A percentile compares a stretch with the other conserved stretches of the same genome.
Evolutionary conservation across 129 eudicot species (phyloP).

Genomic region (Arctium lappa): DNA sequence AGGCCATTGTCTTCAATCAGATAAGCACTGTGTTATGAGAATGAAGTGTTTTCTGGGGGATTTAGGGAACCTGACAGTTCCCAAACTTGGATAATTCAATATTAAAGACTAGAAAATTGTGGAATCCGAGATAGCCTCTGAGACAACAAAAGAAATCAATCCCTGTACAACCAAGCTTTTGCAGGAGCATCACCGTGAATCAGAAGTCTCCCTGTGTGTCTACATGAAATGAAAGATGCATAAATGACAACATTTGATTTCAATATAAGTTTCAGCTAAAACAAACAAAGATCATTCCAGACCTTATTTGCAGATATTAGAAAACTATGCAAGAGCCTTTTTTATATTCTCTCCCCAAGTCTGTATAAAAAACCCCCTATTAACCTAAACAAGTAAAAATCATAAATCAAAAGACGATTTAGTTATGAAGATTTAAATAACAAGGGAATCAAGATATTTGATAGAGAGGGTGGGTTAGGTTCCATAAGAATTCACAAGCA

Average conservation of each 20-base stretch:
- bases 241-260: neutral
- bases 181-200: slow-evolving; percentile 85
- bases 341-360: neutral
- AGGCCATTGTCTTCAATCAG: neutral
- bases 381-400: no score
- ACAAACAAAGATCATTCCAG: neutral
- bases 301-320: neutral
- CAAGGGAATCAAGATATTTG: no score
- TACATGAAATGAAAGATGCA: slow-evolving; percentile 26
- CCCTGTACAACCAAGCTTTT: slow-evolving; percentile 72
- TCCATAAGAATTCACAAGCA: no score
- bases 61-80: slow-evolving; percentile 65
- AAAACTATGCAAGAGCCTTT: neutral
- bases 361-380: no score
- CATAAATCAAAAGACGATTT: no score
- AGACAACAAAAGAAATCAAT: slow-evolving; percentile 80
- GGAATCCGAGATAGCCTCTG: slow-evolving; percentile 90
- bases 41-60: neutral
- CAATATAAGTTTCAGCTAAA: neutral
- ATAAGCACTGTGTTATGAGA: neutral
- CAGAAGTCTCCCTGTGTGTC: slow-evolving; percentile 67
- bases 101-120: slow-evolving; percentile 70
- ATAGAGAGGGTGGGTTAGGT: no score
- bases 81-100: slow-evolving; percentile 58
- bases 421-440: no score